Conservation (phyloP, 2,329 filamentous ascomycete species). For the Pseudocercospora ulei region DNA sequence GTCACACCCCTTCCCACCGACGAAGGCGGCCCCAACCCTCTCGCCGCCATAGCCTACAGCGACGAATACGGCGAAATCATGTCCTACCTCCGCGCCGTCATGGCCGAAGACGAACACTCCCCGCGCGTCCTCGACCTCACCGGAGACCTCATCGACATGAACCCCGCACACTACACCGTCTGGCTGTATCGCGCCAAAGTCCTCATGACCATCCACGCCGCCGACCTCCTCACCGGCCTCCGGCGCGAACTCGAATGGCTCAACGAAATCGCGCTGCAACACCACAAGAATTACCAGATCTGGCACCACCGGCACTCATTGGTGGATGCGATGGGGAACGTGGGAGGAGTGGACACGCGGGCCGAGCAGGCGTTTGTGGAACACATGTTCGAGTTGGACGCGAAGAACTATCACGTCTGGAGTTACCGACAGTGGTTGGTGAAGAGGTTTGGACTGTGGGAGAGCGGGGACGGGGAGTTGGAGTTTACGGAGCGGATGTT, state of each 20-base stretch:
- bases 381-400: conserved; percentile 71
- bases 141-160: conserved; percentile 80
- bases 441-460: conserved; percentile 51
- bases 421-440: conserved; percentile 78
- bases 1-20: conserved; percentile 71
- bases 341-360: conserved; percentile 1
- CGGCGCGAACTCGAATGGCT: conserved; percentile 73
- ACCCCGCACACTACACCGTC: conserved; percentile 95
- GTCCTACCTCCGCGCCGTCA: conserved; percentile 84
- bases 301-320: conserved; percentile 59
- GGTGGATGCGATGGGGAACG: conserved; percentile 44
- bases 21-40: conserved; percentile 63
- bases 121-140: conserved; percentile 70
- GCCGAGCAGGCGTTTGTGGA: conserved; percentile 64
- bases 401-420: conserved; percentile 99
- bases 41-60: conserved; percentile 87
- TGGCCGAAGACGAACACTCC: conserved; percentile 78
- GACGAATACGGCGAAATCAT: conserved; percentile 86
- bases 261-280: conserved; percentile 67
- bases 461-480: conserved; percentile 48
- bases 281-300: conserved; percentile 98
- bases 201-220: conserved; percentile 41
- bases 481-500: conserved; percentile 62
- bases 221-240: conserved; percentile 54
- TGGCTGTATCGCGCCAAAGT: conserved; percentile 90